Base-by-base conservation (phyloP, 441 rosid species). In the Geranium incanum region DNA sequence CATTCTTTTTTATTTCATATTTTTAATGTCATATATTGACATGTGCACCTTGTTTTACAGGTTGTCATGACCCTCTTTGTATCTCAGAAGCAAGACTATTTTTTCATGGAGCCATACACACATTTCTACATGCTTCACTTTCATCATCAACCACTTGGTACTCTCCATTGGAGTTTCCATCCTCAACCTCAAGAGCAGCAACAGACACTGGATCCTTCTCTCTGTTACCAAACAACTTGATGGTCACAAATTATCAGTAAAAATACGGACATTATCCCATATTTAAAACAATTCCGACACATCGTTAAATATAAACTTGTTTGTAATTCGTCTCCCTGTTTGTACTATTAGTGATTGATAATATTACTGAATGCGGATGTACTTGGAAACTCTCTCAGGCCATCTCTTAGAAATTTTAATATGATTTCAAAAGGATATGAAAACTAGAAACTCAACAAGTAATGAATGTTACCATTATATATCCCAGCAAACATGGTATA, bases 121-220 rank as follows among this genome's bases (percentile, higher is more conserved):
- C 77, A 37, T 71, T 70, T 33, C 68, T 65, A 13, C 78, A 23
- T 21, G 55, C 76, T 45, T 70, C 70, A 71, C 11, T 65, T 62
- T 72, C 84, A 41, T 69, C 70, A 63, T 66, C 52, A 43, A 84
- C 82, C 39, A 64, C 60, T 55, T 78, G 79, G 72, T 84, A 82
- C 33, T 74, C 69, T 21, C 36, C 55, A 33, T 37, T 36, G 11
- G 48, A n/a, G 38, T 67, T 72, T 52, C 69, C 78, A 50, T 72
- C 67, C 67, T 73, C 79, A 1, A 45, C 36, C 0, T 48, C 19
- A 12, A 36, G 13, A 19, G 72, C 36, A 0, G 57, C 19, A 12
- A 41, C 15, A 19, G 71, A 48, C 62, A 13, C 76, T 2, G 76
- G 70, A 60, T 78, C 81, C 77, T 75, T 78, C 72, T 66, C 84